Base-by-base conservation (phyloP, 2,329 filamentous ascomycete genomes). In the Diplodia intermedia region DNA sequence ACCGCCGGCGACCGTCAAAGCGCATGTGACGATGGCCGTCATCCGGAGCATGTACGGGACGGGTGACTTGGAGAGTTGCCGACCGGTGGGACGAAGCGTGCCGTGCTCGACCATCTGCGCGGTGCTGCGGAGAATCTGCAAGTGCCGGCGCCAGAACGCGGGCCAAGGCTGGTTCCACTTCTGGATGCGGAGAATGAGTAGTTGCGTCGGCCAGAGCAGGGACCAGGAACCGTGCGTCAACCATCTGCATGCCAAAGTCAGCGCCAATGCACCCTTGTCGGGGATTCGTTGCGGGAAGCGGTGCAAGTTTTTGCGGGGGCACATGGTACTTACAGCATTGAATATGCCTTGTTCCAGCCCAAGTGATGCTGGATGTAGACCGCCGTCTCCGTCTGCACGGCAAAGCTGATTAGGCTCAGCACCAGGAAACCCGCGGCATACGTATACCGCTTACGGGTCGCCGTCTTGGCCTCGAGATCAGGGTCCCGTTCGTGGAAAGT, bases 281-380 rank as follows among this genome's bases (percentile, higher is more conserved):
- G 26, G 54, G 23, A 8, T 23, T 66, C 63, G 23, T 18, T 49
- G 26, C 12, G 29, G 50, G n/a, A 40, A 55, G 18, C 4, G 29
- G 36, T 31, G 23, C 20, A 33, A 3, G 20, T 14, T 38, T 38
- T 53, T 31, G 38, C 31, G 40, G 63, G 9, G 63, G 63, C 23
- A 36, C 33, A 40, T 14, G 23, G 23, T 23, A 78, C 82, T 82
- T 82, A 97, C 85, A 99, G 88, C 95, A 99, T 99, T 84, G 93
- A 97, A 82, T 97, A 99, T n/a, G 95, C 92, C 83, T 99, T 99
- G 82, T 96, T 88, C 95, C 95, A 99, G 71, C 91, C 89, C 71
- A 97, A 82, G 69, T 95, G 89, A 78, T 94, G 90, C 82, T 98
- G 94, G 70, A 99, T 95, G 81, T 97, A 94, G 11, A 96, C 90